Evolutionary conservation across 2,329 filamentous ascomycete genomes (phyloP), one percentile per base, ranked within the genome.

Genomic region (Meredithiella fracta): DNA sequence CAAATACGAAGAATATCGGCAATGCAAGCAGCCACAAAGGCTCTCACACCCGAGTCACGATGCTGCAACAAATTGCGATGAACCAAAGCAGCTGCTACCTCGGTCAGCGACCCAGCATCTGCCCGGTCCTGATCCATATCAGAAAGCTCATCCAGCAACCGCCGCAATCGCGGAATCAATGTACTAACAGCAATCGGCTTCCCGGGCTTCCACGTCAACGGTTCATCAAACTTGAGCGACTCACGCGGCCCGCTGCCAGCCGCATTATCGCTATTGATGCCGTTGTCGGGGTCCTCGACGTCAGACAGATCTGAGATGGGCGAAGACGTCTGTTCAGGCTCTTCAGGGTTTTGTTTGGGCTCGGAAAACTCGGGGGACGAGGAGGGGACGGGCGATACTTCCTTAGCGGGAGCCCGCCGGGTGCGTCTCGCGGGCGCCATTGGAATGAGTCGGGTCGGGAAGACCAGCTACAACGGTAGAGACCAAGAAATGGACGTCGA

Each of bases 1-100:
- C 88, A 95, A 57, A 98, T 77, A 63, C 86, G 84, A 66, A 98
- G 78, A 62, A 98, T 85, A 67, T 98, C 92, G 55, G 96, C 89
- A 59, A 97, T 75, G 67, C 90, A 97, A 64, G 86, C 86, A 47
- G 89, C 83, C 31, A 86, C 80, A 73, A 85, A 95, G 25, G 92
- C 91, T 68, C 86, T 85, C 61, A 98, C 89, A 56, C 92, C 92
- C 61, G 83, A 85, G 68, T 98, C 92, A 71, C 94, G 94, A 70
- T 98, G 92, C 59, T 80, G 80, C 50, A 98, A 71, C 23, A 98
- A 74, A 64, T 92, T 88, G 59, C 83, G 81, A 60, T 83, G 82
- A 4, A 83, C 87, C 47, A 98, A 77, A 64, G 95, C 86, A 65
- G 89, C 85, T 54, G 91, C 87, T 60, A 94, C 86, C 53, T 83